Conservation (phyloP, 345 rosid species). For the Rhodomyrtus tomentosa region DNA sequence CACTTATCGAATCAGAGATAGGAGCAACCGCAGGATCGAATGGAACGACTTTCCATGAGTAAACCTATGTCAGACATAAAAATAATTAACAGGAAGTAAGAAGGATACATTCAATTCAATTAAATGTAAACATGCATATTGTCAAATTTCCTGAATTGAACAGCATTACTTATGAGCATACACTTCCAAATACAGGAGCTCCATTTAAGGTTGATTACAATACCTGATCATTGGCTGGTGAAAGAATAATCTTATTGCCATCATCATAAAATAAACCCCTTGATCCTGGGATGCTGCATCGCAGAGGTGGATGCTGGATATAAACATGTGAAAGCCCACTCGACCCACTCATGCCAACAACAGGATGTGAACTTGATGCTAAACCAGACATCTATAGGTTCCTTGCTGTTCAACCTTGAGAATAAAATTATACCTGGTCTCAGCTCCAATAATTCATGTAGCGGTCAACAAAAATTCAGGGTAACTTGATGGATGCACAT, state of each 20-base stretch:
- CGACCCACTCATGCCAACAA: conserved; percentile 41
- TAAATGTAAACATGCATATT: background rate
- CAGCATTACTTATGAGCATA: background rate
- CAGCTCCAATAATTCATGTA: background rate
- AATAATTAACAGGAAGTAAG: background rate
- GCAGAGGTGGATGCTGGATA: conserved; percentile 58
- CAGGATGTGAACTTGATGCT: conserved; percentile 59
- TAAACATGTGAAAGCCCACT: conserved; percentile 83
- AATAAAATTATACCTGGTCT: background rate
- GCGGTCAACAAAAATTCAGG: background rate
- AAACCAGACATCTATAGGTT: conserved; percentile 34
- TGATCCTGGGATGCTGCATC: conserved; percentile 56
- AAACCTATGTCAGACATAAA: conserved; percentile 29
- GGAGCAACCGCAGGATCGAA: conserved; percentile 54
- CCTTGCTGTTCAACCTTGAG: conserved; percentile 4
- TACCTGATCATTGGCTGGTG: conserved; percentile 62
- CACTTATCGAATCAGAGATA: conserved; percentile 55
- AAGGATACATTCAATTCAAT: background rate
- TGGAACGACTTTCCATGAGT: conserved; percentile 78
- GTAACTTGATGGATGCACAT: background rate
- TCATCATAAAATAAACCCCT: conserved; percentile 84
- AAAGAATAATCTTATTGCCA: conserved; percentile 63
- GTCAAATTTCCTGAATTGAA: background rate
- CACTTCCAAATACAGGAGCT: background rate
- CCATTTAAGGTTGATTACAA: background rate